A percentile compares a stretch with the other conserved stretches of the same genome.
phyloP scores from a whole-genome alignment of 169 alveolate species.

The Plasmodium yoelii region DNA sequence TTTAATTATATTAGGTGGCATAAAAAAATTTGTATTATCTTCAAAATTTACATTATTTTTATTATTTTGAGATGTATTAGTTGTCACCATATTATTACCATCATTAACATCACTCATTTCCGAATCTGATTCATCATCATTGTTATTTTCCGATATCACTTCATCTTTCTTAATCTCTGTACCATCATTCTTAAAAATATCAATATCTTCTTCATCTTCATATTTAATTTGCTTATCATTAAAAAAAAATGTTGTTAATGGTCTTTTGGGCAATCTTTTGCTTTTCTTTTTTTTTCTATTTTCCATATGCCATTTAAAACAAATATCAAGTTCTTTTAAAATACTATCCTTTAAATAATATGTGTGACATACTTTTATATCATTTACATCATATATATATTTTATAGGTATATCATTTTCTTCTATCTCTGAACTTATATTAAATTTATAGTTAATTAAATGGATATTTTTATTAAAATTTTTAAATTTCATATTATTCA shows the following conservation, averaged over 20 bases:
- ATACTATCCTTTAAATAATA: conserved; percentile 15
- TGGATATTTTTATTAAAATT: conserved; percentile 59
- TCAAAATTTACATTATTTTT: neutral
- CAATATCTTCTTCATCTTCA: conserved; percentile 44
- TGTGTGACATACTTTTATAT: conserved; percentile 11
- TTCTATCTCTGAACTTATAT: conserved; percentile 77
- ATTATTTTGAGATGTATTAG: too few species aligned
- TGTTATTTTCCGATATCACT: neutral
- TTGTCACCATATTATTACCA: neutral
- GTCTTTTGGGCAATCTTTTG: conserved; percentile 68
- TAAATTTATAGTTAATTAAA: conserved; percentile 70
- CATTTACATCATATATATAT: conserved; percentile 69
- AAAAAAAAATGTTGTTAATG: conserved; percentile 26
- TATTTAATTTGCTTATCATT: conserved; percentile 8
- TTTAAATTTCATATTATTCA: conserved; percentile 74
- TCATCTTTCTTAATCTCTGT: conserved; percentile 3
- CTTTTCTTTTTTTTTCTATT: conserved; percentile 57
- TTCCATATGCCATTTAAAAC: conserved; percentile 75
- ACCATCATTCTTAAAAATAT: conserved; percentile 47
- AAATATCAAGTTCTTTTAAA: conserved; percentile 39
- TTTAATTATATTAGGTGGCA: conserved; percentile 3
- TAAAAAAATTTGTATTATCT: conserved; percentile 16
- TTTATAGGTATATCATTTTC: conserved; percentile 80
- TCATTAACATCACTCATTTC: neutral
- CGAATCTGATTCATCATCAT: neutral